Conservation (phyloP, 78 protist genomes). For the Dictyostelium firmibasis region DNA sequence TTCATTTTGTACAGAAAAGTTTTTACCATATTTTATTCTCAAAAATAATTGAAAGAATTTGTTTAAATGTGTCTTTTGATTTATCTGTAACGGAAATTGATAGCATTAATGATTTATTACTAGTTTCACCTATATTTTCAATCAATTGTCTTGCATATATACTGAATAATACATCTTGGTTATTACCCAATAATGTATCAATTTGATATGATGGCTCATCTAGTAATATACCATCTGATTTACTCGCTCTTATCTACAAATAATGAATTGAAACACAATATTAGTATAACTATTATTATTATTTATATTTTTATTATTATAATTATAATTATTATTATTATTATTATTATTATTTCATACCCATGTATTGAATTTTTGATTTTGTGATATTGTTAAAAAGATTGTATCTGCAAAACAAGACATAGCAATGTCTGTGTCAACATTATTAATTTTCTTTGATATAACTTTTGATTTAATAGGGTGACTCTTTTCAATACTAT, state of each 20-base stretch:
- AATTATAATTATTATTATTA: neutral
- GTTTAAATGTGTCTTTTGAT: conserved; percentile 63
- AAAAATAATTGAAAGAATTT: conserved; percentile 5
- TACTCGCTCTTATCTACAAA: conserved; percentile 33
- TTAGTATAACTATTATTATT: neutral
- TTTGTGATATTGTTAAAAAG: conserved; percentile 46
- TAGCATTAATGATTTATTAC: conserved; percentile 10
- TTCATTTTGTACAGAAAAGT: neutral
- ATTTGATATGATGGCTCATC: conserved; percentile 57
- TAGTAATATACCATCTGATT: conserved; percentile 4
- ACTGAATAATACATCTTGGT: conserved; percentile 26
- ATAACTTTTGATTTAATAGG: conserved; percentile 32
- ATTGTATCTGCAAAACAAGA: conserved; percentile 14
- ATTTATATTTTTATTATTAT: neutral
- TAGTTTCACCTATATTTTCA: conserved; percentile 19
- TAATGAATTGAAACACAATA: neutral
- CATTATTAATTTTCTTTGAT: conserved; percentile 8
- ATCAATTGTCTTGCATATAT: conserved; percentile 75
- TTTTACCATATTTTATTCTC: conserved; percentile 55
- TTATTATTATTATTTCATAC: neutral
- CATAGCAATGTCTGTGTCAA: conserved; percentile 36
- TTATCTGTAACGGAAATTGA: conserved; percentile 45
- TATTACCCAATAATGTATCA: conserved; percentile 38
- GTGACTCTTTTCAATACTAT: neutral
- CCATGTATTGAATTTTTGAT: conserved; percentile 55